These are phyloP conservation scores for Erythrobasidium hasegawianum DNA, from an alignment of 1,284 basidiomycete species.

Conservation along the genomic window DNA sequence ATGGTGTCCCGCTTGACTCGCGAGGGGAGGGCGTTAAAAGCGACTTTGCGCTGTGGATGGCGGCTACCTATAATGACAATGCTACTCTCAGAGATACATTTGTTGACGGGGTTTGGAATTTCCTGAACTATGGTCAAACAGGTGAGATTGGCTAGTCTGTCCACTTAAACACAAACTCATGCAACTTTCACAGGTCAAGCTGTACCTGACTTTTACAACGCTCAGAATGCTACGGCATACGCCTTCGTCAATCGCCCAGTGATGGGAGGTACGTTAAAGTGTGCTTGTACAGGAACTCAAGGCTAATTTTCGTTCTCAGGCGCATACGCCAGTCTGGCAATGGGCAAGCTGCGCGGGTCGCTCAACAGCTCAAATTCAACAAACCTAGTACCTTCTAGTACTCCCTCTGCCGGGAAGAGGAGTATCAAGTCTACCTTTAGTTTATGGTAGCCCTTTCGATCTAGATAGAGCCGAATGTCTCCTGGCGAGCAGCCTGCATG, in stretches of 20 bases:
- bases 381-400: not conserved
- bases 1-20: conserved; percentile 32
- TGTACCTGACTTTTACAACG: conserved; percentile 24
- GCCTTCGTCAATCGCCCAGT: conserved; percentile 34
- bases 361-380: not conserved
- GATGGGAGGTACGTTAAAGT: too few species aligned
- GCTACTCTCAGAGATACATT: conserved; percentile 34
- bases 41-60: conserved; percentile 33
- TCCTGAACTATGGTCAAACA: conserved; percentile 24
- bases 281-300: too few species aligned
- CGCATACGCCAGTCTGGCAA: conserved; percentile 18
- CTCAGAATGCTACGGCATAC: conserved; percentile 9
- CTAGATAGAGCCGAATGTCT: too few species aligned
- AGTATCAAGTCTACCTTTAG: not conserved
- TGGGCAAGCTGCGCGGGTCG: conserved; percentile 3
- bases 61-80: conserved; percentile 18
- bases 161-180: too few species aligned
- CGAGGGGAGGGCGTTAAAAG: conserved; percentile 18
- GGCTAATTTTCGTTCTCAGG: too few species aligned
- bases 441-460: too few species aligned
- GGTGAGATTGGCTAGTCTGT: conserved; percentile 2
- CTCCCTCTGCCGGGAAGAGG: not conserved
- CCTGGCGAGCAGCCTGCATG: too few species aligned
- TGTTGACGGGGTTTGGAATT: conserved; percentile 33
- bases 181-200: conserved; percentile 30